These are phyloP conservation scores for Scedosporium aurantiacum DNA, from an alignment of 2,329 filamentous ascomycete species.

Conservation along the genomic window DNA sequence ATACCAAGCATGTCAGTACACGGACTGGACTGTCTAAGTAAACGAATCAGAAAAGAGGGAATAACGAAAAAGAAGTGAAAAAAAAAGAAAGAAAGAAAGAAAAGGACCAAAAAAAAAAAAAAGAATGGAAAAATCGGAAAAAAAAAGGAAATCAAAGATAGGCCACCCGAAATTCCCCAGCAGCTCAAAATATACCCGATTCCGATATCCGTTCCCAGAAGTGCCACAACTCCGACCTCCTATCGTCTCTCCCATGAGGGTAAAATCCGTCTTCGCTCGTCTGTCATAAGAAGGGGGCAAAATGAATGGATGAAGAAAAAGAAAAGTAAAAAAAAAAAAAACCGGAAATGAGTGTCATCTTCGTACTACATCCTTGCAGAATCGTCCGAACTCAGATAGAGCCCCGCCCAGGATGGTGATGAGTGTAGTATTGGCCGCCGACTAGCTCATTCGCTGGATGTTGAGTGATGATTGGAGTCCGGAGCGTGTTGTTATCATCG, in stretches of 20 bases:
- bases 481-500: neutral
- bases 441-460: neutral
- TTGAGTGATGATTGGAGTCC: neutral
- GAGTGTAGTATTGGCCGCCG: neutral
- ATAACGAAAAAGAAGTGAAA: neutral
- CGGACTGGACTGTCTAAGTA: constrained; percentile 1
- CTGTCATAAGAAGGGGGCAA: neutral
- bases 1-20: neutral
- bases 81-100: neutral
- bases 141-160: neutral
- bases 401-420: neutral
- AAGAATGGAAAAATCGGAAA: neutral
- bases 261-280: neutral
- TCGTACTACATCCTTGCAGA: neutral
- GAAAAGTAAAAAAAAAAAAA: constrained; percentile 2
- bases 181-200: neutral
- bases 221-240: too few relatives aligned
- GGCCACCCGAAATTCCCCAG: neutral
- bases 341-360: neutral
- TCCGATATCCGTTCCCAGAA: too few relatives aligned
- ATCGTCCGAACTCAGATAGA: neutral
- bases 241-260: neutral
- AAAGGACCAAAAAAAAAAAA: neutral
- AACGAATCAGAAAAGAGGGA: neutral
- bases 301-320: neutral